Base-by-base conservation (phyloP, 768 basidiomycete species). In the Mycena rebaudengoi region DNA sequence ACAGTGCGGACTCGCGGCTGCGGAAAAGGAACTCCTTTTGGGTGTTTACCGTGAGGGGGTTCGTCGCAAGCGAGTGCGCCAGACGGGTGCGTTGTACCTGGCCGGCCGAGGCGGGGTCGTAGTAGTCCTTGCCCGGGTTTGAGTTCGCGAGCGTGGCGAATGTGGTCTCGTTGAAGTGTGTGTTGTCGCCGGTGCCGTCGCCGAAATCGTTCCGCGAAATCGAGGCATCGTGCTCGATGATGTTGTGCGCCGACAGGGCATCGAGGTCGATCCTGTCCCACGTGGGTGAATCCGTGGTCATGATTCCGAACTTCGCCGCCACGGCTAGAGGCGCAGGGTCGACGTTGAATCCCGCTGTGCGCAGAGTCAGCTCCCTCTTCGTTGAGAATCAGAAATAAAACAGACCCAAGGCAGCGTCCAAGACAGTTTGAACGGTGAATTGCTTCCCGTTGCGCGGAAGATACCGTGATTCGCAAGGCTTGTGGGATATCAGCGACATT, bases 101-200 rank as follows among this genome's bases (percentile, higher is more conserved):
- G 35, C 35, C 50, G 5, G 50, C 50, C 3, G 50, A 37, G 33
- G n/a, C 20, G 5, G 35, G 33, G 50, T 52, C 50, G 23, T 52
- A n/a, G n/a, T n/a, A n/a, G n/a, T n/a, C n/a, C 46, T 14, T n/a
- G 20, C 46, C 46, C 16, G 46, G 28, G 50, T 39, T 52, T 21
- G 33, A n/a, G 35, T 39, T 52, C n/a, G 33, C 35, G 35, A 52
- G 35, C 21, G 50, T 28, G 13, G 35, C 13, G 50, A 52, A 39
- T 18, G 50, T 20, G 23, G 50, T 52, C 30, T 52, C 50, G 35
- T 52, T 52, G 50, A 52, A 39, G 16, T 52, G 50, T 25, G n/a
- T 21, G 35, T 52, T 52, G 46, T 48, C 46, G 16, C 46, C 46
- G 6, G 46, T 48, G 46, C 46, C 46, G 28, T 48, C 46, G 46